A percentile compares a stretch with the other conserved stretches of the same genome.
Conservation (phyloP, 148 eudicot species). For the Rhododendron ovatum region DNA sequence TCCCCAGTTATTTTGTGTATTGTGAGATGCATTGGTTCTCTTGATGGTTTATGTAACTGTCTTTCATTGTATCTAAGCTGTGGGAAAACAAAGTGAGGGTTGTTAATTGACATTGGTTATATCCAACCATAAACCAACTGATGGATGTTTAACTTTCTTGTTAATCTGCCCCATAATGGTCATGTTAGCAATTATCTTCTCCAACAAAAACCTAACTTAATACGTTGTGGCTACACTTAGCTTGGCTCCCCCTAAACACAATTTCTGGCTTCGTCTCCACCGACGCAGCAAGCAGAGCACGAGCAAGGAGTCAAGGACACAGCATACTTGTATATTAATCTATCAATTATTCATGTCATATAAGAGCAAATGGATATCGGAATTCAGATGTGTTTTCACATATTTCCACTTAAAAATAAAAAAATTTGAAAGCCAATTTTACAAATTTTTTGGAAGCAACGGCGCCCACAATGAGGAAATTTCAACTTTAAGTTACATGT, state of each 20-base stretch:
- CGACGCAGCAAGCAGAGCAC: not conserved
- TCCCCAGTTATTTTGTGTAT: not conserved
- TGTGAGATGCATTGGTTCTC: not conserved
- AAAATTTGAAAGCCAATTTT: not conserved
- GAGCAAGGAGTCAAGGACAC: not conserved
- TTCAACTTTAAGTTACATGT: not conserved
- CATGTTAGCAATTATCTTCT: not conserved
- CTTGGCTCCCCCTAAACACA: not conserved
- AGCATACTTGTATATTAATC: not conserved
- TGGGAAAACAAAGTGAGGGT: not conserved
- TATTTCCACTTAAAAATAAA: not conserved
- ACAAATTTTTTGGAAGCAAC: not conserved
- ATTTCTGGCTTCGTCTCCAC: not conserved
- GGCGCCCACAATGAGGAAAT: not conserved
- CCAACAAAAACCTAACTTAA: not conserved
- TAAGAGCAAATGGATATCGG: not conserved
- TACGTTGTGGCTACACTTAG: not conserved
- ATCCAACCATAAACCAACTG: not conserved
- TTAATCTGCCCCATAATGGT: not conserved
- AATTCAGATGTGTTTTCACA: not conserved
- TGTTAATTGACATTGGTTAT: not conserved
- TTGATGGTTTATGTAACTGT: not conserved
- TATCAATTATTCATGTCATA: not conserved
- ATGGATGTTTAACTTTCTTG: not conserved
- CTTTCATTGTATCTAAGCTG: not conserved